Conservation (phyloP, 208 protist species). For the Porcisia deanei region DNA sequence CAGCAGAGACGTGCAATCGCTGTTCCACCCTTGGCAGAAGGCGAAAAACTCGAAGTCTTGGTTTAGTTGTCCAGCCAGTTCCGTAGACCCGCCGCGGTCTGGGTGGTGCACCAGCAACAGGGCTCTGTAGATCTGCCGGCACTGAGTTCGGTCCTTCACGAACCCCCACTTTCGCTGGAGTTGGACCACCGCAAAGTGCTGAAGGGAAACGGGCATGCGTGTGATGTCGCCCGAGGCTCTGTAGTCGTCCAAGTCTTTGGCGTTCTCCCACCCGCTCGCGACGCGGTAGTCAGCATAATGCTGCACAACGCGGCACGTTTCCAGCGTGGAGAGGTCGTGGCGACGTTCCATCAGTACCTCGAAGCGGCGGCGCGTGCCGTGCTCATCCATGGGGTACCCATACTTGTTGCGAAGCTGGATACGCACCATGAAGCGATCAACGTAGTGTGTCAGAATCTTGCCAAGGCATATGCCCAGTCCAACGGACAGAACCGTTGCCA, state of each 20-base stretch:
- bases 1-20: slow-evolving; percentile 45
- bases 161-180: slow-evolving; percentile 81
- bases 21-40: slow-evolving; percentile 68
- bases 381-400: slow-evolving; percentile 56
- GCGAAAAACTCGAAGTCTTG: slow-evolving; percentile 78
- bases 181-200: slow-evolving; percentile 80
- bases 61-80: slow-evolving; percentile 64
- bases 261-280: slow-evolving; percentile 73
- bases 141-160: slow-evolving; percentile 56
- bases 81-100: slow-evolving; percentile 59
- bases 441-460: slow-evolving; percentile 65
- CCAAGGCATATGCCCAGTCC: slow-evolving; percentile 55
- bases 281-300: slow-evolving; percentile 82
- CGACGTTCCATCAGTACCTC: slow-evolving; percentile 56
- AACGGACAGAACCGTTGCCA: slow-evolving; percentile 59
- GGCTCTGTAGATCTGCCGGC: slow-evolving; percentile 60
- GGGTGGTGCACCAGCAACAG: slow-evolving; percentile 76
- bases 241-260: slow-evolving; percentile 69
- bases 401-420: slow-evolving; percentile 65
- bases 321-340: slow-evolving; percentile 64
- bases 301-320: slow-evolving; percentile 66
- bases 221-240: slow-evolving; percentile 55
- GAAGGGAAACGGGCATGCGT: slow-evolving; percentile 71
- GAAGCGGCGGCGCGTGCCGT: slow-evolving; percentile 56
- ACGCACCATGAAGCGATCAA: slow-evolving; percentile 61